A percentile compares a stretch with the other conserved stretches of the same genome.
Evolutionary conservation across 139 green algal genomes (phyloP).

Genomic region (Astrephomene gubernaculifera): DNA sequence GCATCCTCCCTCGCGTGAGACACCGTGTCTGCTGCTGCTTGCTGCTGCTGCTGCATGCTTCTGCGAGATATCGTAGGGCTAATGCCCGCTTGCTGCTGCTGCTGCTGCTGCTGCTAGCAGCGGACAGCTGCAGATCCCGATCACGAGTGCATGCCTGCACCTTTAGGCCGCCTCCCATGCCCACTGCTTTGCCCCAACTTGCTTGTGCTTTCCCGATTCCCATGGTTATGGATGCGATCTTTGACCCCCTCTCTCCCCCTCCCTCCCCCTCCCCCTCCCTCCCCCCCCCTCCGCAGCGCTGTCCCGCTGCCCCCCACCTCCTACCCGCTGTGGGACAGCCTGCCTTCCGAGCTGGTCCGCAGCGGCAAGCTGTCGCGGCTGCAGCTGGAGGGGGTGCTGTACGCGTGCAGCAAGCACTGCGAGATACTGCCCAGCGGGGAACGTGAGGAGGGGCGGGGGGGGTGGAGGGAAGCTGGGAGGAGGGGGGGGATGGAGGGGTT

Average conservation of each 20-base stretch:
- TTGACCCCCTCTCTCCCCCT: not conserved
- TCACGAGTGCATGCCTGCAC: too few species aligned
- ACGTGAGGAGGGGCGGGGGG: constrained; percentile 42
- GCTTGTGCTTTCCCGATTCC: too few species aligned
- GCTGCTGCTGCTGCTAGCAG: too few species aligned
- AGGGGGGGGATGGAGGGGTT: constrained; percentile 65
- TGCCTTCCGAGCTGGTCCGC: constrained; percentile 65
- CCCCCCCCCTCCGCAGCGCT: constrained; percentile 62
- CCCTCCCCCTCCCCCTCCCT: not conserved
- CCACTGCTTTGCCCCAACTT: too few species aligned
- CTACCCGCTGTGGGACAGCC: constrained; percentile 80
- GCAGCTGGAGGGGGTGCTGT: constrained; percentile 91
- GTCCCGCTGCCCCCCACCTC: constrained; percentile 72
- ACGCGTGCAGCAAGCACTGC: constrained; percentile 86
- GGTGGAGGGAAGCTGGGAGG: not conserved
- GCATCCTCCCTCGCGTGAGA: constrained; percentile 74
- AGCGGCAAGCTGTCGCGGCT: constrained; percentile 81
- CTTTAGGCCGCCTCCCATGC: too few species aligned
- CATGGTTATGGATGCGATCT: too few species aligned
- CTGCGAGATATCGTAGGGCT: too few species aligned
- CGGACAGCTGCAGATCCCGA: too few species aligned
- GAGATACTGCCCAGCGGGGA: constrained; percentile 77
- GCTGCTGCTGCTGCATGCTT: too few species aligned
- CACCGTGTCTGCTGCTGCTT: too few species aligned
- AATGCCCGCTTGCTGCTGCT: too few species aligned